Conservation (phyloP, 768 basidiomycete genomes). For the Cytidiella melzeri region DNA sequence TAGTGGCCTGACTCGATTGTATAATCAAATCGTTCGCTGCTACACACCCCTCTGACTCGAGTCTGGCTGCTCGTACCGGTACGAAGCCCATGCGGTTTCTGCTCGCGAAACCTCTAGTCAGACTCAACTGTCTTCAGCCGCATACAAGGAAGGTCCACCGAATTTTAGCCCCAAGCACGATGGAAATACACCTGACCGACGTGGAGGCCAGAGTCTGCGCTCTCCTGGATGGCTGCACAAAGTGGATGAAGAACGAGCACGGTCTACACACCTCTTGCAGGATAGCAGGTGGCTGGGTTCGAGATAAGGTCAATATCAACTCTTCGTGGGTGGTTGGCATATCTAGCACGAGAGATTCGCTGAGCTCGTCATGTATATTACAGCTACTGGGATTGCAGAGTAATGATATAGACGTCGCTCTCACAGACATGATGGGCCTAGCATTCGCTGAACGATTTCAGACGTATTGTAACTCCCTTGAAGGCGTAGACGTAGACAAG, state of each 20-base stretch:
- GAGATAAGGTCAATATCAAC: slow-evolving; percentile 78
- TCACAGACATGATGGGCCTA: slow-evolving; percentile 84
- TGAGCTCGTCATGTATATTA: neutral
- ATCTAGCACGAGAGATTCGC: neutral
- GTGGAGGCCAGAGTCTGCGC: slow-evolving; percentile 65
- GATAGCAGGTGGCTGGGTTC: slow-evolving; percentile 97
- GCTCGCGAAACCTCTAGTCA: neutral
- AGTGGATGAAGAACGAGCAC: slow-evolving; percentile 44
- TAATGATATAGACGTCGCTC: slow-evolving; percentile 91
- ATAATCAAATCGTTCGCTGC: too few relatives aligned
- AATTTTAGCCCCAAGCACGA: slow-evolving; percentile 25
- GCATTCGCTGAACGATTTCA: slow-evolving; percentile 80
- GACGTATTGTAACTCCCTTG: slow-evolving; percentile 47
- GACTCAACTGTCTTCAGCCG: neutral
- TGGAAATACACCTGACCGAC: slow-evolving; percentile 52
- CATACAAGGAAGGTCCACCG: neutral
- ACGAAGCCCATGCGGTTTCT: too few relatives aligned
- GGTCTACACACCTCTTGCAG: slow-evolving; percentile 64
- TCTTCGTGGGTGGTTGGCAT: neutral
- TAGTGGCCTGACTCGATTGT: too few relatives aligned
- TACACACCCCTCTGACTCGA: too few relatives aligned
- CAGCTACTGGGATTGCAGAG: slow-evolving; percentile 78
- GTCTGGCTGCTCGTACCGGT: too few relatives aligned
- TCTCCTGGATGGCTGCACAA: slow-evolving; percentile 76
- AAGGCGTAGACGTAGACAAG: slow-evolving; percentile 46